Base-by-base conservation (phyloP, 495 filamentous ascomycete species). In the Aspergillus mulundensis region DNA sequence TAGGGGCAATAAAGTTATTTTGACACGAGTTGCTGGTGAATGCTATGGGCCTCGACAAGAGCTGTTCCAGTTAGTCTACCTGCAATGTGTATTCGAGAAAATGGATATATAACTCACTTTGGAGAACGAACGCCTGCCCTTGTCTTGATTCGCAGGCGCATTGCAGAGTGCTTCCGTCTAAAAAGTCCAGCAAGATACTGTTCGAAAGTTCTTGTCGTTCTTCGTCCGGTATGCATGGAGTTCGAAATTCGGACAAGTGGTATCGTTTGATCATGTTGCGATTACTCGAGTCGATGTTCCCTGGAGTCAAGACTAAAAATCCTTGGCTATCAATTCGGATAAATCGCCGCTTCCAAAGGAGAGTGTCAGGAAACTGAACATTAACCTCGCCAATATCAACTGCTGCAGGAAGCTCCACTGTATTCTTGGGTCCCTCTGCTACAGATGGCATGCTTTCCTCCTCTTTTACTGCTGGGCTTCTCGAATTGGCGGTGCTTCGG, bases 301-400 rank as follows among this genome's bases (percentile, higher is more conserved):
- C 77, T 20, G 84, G 77, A 12, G 81, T 85, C 53, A 94, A 76
- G 56, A 94, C 83, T 41, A 97, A 67, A 62, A 86, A 87, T 10
- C 92, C 92, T 44, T 86, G 77, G 55, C 79, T 80, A 66, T 95
- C 88, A 44, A 97, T 78, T 48, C 85, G 81, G 73, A 95, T 84
- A 62, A 83, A 85, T 48, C 91, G 84, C 47, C 90, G 86, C 71
- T 95, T 96, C 92, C 92, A 97, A 10, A 97, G 77, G 20, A 96
- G 78, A 42, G 86, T 92, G 66, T 95, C 92, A 1, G 92, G 91
- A 64, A 97, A 95, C 63, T 97, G 92, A 3, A 96, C 84, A 59
- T 97, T 95, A 48, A 95, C 85, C 63, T 96, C 91, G 38, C 92
- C 91, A 66, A 95, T 80, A 49, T 86, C 82, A 24, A 87, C 73